Conservation (phyloP, 768 basidiomycete species). For the Termitomyces sp. region DNA sequence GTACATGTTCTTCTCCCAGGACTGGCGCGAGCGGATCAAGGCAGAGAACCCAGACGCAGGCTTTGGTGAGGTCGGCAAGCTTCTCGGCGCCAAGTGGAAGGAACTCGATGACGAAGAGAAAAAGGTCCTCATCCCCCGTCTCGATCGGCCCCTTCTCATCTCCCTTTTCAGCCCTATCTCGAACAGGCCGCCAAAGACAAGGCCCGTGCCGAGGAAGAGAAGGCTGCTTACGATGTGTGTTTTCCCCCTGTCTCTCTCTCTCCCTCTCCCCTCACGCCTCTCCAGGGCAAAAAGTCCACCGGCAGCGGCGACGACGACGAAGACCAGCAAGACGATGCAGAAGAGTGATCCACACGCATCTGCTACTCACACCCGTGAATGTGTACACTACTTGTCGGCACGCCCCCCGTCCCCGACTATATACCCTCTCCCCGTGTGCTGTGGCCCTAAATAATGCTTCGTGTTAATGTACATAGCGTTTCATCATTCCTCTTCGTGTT, state of each 20-base stretch:
- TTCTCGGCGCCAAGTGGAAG: conserved; percentile 97
- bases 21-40: conserved; percentile 95
- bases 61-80: conserved; percentile 93
- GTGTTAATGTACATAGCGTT: neutral
- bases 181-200: conserved; percentile 88
- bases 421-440: conserved; percentile 6
- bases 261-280: neutral
- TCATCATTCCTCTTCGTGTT: neutral
- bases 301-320: conserved; percentile 26
- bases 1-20: conserved; percentile 99
- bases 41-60: conserved; percentile 90
- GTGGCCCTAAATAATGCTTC: neutral
- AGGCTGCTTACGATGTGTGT: conserved; percentile 45
- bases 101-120: conserved; percentile 88
- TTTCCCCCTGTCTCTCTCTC: neutral
- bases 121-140: conserved; percentile 48
- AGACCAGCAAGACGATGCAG: conserved; percentile 23
- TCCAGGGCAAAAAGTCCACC: conserved; percentile 20
- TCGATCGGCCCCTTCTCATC: neutral
- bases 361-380: neutral
- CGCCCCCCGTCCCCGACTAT: neutral
- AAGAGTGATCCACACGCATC: conserved; percentile 15
- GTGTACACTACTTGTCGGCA: conserved; percentile 4
- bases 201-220: conserved; percentile 79
- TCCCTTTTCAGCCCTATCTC: conserved; percentile 65